Conservation (phyloP, 768 basidiomycete genomes). For the Rhodotorula babjevae region DNA sequence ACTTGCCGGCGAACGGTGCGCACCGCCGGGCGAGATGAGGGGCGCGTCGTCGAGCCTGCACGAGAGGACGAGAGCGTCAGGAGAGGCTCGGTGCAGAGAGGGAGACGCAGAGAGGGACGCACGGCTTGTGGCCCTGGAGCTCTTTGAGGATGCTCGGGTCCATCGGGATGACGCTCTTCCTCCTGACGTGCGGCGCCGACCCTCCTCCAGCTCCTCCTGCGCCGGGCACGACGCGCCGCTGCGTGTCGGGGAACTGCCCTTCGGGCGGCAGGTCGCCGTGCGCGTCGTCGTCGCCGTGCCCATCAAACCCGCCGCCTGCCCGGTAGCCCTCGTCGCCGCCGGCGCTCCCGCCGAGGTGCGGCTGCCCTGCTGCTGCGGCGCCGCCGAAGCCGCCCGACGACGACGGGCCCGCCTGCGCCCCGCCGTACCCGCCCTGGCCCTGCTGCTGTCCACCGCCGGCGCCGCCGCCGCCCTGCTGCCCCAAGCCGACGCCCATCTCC, state of each 20-base stretch:
- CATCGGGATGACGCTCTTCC: constrained; percentile 91
- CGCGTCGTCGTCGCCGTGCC: constrained; percentile 8
- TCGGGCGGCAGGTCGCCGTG: constrained; percentile 25
- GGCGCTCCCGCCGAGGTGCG: too few relatives aligned
- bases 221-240: constrained; percentile 41
- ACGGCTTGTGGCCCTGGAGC: constrained; percentile 41
- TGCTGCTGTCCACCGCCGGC: not conserved
- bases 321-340: not conserved
- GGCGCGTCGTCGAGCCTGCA: constrained; percentile 35
- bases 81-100: not conserved
- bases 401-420: not conserved
- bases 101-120: not conserved
- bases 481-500: constrained; percentile 31
- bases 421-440: not conserved
- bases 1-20: not conserved
- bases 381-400: not conserved
- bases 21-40: constrained; percentile 16
- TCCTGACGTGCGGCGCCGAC: constrained; percentile 66
- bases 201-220: constrained; percentile 45
- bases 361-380: too few relatives aligned
- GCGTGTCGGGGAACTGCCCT: constrained; percentile 34
- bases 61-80: too few relatives aligned
- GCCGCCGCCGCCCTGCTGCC: not conserved
- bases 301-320: constrained; percentile 3
- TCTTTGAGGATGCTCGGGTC: constrained; percentile 84